Base-by-base conservation (phyloP, 495 filamentous ascomycete species). In the Bombardia bombarda region DNA sequence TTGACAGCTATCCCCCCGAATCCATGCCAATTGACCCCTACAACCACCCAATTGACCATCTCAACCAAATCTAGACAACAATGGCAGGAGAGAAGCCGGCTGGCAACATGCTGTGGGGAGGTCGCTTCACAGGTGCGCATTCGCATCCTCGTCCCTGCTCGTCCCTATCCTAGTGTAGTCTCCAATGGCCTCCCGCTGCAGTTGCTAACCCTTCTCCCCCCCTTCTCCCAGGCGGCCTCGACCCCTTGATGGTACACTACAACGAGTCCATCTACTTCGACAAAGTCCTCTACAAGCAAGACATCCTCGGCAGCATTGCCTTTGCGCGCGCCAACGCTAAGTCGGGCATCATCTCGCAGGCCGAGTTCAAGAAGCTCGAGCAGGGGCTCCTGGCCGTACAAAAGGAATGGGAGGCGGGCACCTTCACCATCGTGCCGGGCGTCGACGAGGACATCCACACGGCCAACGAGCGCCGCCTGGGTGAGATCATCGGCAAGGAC, bases 181-280 rank as follows among this genome's bases (percentile, higher is more conserved):
- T 3, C 16, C 37, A 40, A 42, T 26, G 14, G 9, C 30, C 14
- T 5, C 24, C 18, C 32, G 9, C 13, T 7, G n/a, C 12, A 42
- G 19, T 13, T 10, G 37, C 39, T 22, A 22, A 18, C 21, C 14
- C 14, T 9, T 19, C 12, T 40, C 12, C 10, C 24, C 38, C 13
- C 13, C 12, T 3, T 32, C 16, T 20, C 23, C 18, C 40, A 77
- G 84, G 86, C 70, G 79, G 82, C 54, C 79, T 92, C 50, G 87
- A 95, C 67, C 85, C 87, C 34, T 71, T 95, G 35, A 94, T 95
- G 87, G 79, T 82, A 38, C 68, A 80, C 49, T 95, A 93, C 73
- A 95, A 96, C 69, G 77, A 82, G 62, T 84, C 81, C n/a, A 80
- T 90, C 43, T 76, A 80, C 65, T 87, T 84, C 65, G 90, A 95